Evolutionary conservation across 495 filamentous ascomycete genomes (phyloP).

Genomic region (Hyaloscypha variabilis): DNA sequence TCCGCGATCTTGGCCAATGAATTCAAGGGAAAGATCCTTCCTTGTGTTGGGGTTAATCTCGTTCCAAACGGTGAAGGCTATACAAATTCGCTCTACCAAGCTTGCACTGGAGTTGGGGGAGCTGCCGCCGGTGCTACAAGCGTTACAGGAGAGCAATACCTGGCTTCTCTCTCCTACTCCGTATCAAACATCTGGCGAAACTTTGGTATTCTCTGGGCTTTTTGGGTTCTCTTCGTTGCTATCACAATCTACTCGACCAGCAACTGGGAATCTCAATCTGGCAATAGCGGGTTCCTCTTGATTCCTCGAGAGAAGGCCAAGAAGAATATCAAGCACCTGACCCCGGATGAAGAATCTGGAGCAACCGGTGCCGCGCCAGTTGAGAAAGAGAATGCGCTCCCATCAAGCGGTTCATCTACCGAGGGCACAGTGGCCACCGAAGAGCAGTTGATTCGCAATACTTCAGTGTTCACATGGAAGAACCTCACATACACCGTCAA

Average conservation of each 20-base stretch:
- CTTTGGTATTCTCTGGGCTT: constrained; percentile 73
- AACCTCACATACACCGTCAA: constrained; percentile 67
- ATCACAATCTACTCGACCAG: constrained; percentile 60
- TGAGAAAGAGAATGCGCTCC: constrained; percentile 35
- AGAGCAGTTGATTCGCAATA: constrained; percentile 49
- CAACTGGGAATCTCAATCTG: constrained; percentile 21
- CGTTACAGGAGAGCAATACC: constrained; percentile 72
- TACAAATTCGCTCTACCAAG: constrained; percentile 51
- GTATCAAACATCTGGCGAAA: constrained; percentile 73
- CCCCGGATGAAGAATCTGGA: constrained; percentile 35
- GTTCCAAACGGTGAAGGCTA: constrained; percentile 65
- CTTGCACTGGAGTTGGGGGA: constrained; percentile 61
- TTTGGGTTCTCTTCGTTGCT: constrained; percentile 57
- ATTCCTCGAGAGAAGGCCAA: constrained; percentile 41
- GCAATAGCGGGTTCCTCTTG: constrained; percentile 33
- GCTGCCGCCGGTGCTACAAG: constrained; percentile 49
- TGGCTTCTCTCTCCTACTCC: constrained; percentile 64
- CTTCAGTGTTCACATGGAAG: constrained; percentile 63
- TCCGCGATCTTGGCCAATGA: constrained; percentile 48
- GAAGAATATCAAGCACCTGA: constrained; percentile 28
- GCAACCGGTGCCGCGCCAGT: background rate
- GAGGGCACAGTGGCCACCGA: constrained; percentile 36
- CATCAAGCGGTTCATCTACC: constrained; percentile 31
- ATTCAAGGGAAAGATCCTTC: constrained; percentile 38
- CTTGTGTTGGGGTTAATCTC: constrained; percentile 55